Evolutionary conservation across 768 basidiomycete species (phyloP), one percentile per base, ranked within the genome.

Genomic region (Tulasnella sp.): DNA sequence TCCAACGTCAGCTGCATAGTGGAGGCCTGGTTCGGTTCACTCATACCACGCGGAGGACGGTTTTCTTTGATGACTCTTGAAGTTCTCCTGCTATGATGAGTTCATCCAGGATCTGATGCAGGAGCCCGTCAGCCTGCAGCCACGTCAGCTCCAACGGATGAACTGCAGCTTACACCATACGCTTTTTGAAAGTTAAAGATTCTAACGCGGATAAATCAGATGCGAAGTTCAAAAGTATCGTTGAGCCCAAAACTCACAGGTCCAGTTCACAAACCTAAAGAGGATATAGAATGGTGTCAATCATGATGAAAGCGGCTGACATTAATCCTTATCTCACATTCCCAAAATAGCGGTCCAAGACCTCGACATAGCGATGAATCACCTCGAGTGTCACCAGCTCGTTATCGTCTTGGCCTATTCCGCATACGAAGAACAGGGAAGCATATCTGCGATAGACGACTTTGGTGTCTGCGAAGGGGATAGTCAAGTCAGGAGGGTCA

Each of bases 131-230:
- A 68, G 44, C 41, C 62, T 36, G 67, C 26, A 39, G 8, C 9
- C 47, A 42, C 40, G 36, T 34, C 42, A 37, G 7, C 8, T n/a
- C 16, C 19, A 69, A 34, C 2, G 32, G 22, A 47, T 1, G 3
- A 11, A 9, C 34, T 32, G 62, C 76, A 36, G 37, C 83, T 29
- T 62, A 83, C 95, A 4, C 92, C 88, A 79, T 94, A 97, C 1
- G 95, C 96, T 79, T 94, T 92, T 79, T 98, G 92, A 79, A 98
- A 98, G 82, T 97, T 97, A 86, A 97, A 98, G 76, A 98, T 96
- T 69, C 93, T 95, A 75, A 4, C 26, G 41, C 32, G 37, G 6
- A 34, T 17, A 17, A 1, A 70, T 17, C 41, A 42, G 22, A 59
- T 8, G 42, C 9, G 52, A n/a, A 32, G 12, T 37, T 36, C 22